Evolutionary conservation across 2,329 filamentous ascomycete species (phyloP).

Genomic region (Cucurbitaria berberidis): DNA sequence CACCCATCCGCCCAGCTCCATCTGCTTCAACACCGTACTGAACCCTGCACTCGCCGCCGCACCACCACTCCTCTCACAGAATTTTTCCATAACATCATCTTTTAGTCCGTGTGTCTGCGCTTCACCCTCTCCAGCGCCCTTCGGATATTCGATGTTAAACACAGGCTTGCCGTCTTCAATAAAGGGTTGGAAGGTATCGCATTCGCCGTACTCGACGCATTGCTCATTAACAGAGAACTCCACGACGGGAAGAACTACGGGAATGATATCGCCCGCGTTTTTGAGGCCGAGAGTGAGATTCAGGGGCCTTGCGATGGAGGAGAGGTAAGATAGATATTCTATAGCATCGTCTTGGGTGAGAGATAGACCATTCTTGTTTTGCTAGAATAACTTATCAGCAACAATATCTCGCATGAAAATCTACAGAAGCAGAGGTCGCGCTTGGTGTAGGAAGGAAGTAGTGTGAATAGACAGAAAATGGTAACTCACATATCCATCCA

Average conservation of each 20-base stretch:
- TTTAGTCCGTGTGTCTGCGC: conserved; percentile 36
- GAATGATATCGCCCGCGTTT: conserved; percentile 68
- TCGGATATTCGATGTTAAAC: conserved; percentile 75
- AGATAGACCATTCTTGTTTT: conserved; percentile 66
- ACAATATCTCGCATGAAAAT: neutral
- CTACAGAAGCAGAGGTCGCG: no score
- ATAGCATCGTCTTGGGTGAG: conserved; percentile 65
- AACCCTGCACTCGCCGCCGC: conserved; percentile 58
- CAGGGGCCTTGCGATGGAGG: conserved; percentile 58
- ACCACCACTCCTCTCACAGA: conserved; percentile 49
- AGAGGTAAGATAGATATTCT: conserved; percentile 66
- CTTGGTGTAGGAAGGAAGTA: no score
- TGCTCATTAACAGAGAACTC: conserved; percentile 75
- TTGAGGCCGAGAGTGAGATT: conserved; percentile 71
- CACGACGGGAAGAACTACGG: conserved; percentile 57
- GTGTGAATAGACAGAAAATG: no score
- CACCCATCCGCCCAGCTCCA: conserved; percentile 68
- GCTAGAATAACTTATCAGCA: conserved; percentile 20
- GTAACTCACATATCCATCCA: conserved; percentile 66
- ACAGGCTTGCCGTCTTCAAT: conserved; percentile 68
- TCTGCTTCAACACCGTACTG: conserved; percentile 70
- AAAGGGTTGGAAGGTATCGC: conserved; percentile 64
- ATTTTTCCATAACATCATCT: conserved; percentile 40
- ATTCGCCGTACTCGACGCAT: conserved; percentile 67
- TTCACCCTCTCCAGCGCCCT: conserved; percentile 48